These are phyloP conservation scores for Xerocomellus dryophilus DNA, from an alignment of 768 basidiomycete species.

Conservation along the genomic window DNA sequence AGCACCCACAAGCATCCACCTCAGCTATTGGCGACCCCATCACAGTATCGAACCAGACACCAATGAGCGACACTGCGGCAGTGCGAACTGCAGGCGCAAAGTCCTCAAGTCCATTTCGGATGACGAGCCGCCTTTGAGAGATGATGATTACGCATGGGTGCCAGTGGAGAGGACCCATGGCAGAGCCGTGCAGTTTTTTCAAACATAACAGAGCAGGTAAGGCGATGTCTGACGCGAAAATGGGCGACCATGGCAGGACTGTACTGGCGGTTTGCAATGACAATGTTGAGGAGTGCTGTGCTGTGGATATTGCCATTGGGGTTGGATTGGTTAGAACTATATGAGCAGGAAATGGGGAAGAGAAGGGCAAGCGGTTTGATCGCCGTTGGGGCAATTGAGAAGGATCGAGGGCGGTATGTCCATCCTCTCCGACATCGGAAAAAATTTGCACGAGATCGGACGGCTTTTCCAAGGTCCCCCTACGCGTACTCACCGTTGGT, in stretches of 20 bases:
- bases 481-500: too few relatives aligned
- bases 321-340: background rate
- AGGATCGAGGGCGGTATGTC: conserved; percentile 54
- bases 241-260: conserved; percentile 68
- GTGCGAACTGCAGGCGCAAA: conserved; percentile 66
- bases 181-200: conserved; percentile 39
- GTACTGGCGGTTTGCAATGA: conserved; percentile 52
- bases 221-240: conserved; percentile 71
- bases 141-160: conserved; percentile 66
- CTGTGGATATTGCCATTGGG: conserved; percentile 84
- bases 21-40: conserved; percentile 33
- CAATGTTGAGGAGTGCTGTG: conserved; percentile 67
- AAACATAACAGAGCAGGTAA: conserved; percentile 63
- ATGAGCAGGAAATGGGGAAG: conserved; percentile 4
- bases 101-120: conserved; percentile 78
- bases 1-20: conserved; percentile 13
- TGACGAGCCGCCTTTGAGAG: conserved; percentile 68
- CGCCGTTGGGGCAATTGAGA: conserved; percentile 50
- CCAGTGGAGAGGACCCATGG: conserved; percentile 47
- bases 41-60: too few relatives aligned
- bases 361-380: too few relatives aligned
- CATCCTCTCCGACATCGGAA: conserved; percentile 52
- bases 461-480: too few relatives aligned
- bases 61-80: too few relatives aligned
- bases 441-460: too few relatives aligned